Evolutionary conservation across 108 stramenopile species (phyloP), one percentile per base, ranked within the genome.

Genomic region (Chaetoceros tenuissimus): DNA sequence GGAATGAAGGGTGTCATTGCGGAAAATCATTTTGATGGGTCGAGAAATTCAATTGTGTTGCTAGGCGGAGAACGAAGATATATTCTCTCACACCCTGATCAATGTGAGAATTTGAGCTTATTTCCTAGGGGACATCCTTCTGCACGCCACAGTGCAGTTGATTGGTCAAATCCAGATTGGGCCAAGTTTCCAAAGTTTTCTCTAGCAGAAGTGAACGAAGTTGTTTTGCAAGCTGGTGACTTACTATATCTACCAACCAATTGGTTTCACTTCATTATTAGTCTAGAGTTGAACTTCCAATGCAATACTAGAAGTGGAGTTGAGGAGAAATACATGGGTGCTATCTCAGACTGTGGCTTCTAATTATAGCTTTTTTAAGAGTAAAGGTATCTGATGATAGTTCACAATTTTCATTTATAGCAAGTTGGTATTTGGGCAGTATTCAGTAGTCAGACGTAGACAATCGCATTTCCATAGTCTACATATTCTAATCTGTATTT

Each of bases 231-330:
- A 62, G 77, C 96, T 5, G 98, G 98, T 1, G 97, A 99, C 65
- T 87, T 81, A 0, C 54, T 99, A 52, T 97, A 97, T 63, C 66
- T 99, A 22, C 98, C 98, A 3, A 93, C 96, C 18, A 73, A 73
- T 59, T 99, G 95, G 95, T 94, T 99, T 62, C 98, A 97, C 72
- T 95, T 81, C 57, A 96, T 97, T 66, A 83, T 96, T 22, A 87
- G 81, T 59, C 74, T 99, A 46, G 85, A 84, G 58, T 63, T 89
- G 61, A 99, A 96, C 67, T 87, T 82, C 51, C 98, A 99, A 63
- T 97, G 96, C 78, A 98, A 98, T 66, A 87, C 94, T n/a, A 76
- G 94, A 56, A 88, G 87, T 53, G 93, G 93, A 13, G 77, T 71
- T 5, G 67, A 63, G 24, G 57, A 59, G 7, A 31, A 74, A 28